Percentiles rank a stretch among this genome's conserved stretches.
These are phyloP conservation scores for Teunomyces kruisii DNA, from an alignment of 805 yeast genomes.

Conservation along the genomic window DNA sequence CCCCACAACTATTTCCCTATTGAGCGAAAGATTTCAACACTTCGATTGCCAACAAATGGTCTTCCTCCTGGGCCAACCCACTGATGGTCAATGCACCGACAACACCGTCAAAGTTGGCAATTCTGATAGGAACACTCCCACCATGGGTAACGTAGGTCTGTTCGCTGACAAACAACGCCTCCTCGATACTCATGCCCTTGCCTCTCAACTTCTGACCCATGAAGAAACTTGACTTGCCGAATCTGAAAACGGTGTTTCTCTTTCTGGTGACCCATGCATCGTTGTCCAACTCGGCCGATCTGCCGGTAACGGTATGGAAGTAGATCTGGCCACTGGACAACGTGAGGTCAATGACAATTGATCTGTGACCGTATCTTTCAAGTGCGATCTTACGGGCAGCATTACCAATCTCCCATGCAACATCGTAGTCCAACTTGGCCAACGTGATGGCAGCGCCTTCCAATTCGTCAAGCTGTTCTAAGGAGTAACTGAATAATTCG, in stretches of 20 bases:
- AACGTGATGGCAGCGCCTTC: constrained; percentile 20
- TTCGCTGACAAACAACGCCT: constrained; percentile 38
- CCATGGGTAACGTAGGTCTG: constrained; percentile 54
- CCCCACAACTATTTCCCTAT: constrained; percentile 1
- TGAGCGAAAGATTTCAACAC: constrained; percentile 14
- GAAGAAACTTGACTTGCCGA: constrained; percentile 47
- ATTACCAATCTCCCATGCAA: constrained; percentile 48
- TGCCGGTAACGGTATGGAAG: constrained; percentile 42
- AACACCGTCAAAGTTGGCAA: constrained; percentile 33
- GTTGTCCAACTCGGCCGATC: constrained; percentile 46
- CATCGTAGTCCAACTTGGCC: constrained; percentile 28
- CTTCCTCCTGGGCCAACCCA: constrained; percentile 57
- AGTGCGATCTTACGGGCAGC: constrained; percentile 38
- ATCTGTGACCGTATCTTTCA: constrained; percentile 21
- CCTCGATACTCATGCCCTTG: constrained; percentile 37
- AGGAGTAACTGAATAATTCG: constrained; percentile 13
- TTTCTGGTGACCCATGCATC: constrained; percentile 56
- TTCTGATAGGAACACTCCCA: constrained; percentile 53
- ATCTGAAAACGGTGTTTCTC: constrained; percentile 47
- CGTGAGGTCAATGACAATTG: constrained; percentile 50
- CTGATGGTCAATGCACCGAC: constrained; percentile 54
- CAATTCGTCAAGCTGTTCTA: constrained; percentile 19
- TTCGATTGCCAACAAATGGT: constrained; percentile 48
- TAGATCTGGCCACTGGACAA: constrained; percentile 45
- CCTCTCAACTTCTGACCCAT: constrained; percentile 44